phyloP scores from a whole-genome alignment of 164 flowering plant genomes.

The Aristolochia fimbriata region DNA sequence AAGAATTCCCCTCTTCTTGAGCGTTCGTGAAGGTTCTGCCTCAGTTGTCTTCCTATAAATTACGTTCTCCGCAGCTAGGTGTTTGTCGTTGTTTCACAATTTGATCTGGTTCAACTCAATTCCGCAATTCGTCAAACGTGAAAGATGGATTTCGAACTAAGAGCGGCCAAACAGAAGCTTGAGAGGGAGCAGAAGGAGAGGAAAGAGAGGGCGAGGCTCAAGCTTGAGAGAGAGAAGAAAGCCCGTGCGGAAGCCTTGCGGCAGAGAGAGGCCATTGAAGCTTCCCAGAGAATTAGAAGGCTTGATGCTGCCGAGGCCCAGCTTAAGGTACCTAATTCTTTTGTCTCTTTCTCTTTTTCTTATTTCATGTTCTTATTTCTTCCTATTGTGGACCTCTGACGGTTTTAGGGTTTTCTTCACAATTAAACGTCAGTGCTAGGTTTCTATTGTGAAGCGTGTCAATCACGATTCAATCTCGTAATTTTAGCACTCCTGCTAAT shows the following conservation, averaged over 20 bases:
- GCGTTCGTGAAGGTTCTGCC: too few species aligned
- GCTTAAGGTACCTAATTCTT: constrained; percentile 34
- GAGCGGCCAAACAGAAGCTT: constrained; percentile 86
- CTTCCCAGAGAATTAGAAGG: constrained; percentile 56
- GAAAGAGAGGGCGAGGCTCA: constrained; percentile 59
- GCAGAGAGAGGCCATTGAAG: constrained; percentile 80
- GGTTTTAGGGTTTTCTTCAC: too few species aligned
- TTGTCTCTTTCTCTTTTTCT: background rate
- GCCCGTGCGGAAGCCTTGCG: constrained; percentile 54
- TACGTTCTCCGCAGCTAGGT: too few species aligned
- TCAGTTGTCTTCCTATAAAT: too few species aligned
- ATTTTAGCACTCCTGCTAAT: too few species aligned
- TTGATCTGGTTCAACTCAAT: background rate
- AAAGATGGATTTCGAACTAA: constrained; percentile 82
- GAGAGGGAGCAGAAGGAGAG: constrained; percentile 88
- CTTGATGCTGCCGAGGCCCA: constrained; percentile 76
- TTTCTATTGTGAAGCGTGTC: too few species aligned
- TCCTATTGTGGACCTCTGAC: too few species aligned
- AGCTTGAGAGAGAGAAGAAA: constrained; percentile 52
- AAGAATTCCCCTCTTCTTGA: too few species aligned
- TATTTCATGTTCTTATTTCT: background rate
- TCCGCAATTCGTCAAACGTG: constrained; percentile 1
- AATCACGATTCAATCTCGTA: too few species aligned
- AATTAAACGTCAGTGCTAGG: too few species aligned
- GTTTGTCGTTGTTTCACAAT: background rate